phyloP scores from a whole-genome alignment of 2,329 filamentous ascomycete genomes.

The Hymenoscyphus repandus region DNA sequence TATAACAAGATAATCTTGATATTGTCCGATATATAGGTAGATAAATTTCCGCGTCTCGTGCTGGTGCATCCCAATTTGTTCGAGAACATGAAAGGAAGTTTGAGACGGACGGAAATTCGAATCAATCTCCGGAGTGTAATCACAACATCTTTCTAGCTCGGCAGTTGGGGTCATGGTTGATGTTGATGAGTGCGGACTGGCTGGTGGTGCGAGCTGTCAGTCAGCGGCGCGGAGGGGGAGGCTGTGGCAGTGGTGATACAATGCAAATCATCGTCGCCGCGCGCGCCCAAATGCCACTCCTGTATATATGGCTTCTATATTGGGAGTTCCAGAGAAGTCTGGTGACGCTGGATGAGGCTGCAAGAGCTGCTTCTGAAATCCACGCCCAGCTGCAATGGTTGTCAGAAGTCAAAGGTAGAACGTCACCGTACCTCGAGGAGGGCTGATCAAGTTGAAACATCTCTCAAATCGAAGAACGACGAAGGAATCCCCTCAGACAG shows the following conservation, averaged over 20 bases:
- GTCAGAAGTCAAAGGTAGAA: neutral
- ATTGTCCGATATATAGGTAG: no score
- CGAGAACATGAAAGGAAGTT: no score
- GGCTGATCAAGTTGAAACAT: slow-evolving; percentile 2
- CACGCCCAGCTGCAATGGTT: neutral
- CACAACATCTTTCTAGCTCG: neutral
- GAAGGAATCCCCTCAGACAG: neutral
- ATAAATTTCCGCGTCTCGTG: no score
- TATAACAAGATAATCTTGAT: no score
- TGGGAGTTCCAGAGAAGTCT: neutral
- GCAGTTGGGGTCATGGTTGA: neutral
- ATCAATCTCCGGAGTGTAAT: neutral
- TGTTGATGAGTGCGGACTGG: neutral
- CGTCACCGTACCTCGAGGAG: neutral
- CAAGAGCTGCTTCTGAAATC: neutral
- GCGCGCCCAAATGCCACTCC: neutral
- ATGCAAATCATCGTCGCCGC: neutral
- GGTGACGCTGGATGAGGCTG: neutral
- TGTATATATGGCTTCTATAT: no score
- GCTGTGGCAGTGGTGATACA: neutral
- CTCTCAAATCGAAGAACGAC: neutral
- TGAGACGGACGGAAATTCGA: no score
- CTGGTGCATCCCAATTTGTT: no score
- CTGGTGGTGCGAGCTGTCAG: neutral
- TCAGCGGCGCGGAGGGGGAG: neutral